Percentiles rank a stretch among this genome's conserved stretches.
These are phyloP conservation scores for Penicillium sp. DNA, from an alignment of 2,329 filamentous ascomycete genomes.

Conservation along the genomic window DNA sequence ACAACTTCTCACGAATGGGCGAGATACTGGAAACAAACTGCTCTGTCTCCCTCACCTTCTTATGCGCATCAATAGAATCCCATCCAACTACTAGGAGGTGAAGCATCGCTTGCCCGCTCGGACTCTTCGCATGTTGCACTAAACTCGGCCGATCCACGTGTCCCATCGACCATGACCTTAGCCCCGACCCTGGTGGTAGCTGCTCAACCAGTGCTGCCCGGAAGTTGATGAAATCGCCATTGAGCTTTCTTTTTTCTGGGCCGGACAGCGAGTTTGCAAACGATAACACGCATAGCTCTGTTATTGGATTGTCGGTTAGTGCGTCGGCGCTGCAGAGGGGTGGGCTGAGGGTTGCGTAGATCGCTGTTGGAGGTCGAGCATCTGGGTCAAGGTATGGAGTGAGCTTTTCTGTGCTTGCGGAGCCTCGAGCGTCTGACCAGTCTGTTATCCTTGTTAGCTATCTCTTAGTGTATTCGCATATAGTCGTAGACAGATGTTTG, in stretches of 20 bases:
- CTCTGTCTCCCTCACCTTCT: conserved; percentile 46
- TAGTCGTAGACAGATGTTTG: not conserved
- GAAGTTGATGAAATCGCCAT: conserved; percentile 40
- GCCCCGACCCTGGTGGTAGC: conserved; percentile 28
- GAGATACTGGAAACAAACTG: conserved; percentile 45
- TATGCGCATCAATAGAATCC: conserved; percentile 52
- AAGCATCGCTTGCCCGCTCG: conserved; percentile 42
- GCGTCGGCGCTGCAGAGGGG: conserved; percentile 27
- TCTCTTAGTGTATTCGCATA: not conserved
- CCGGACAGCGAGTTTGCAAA: conserved; percentile 39
- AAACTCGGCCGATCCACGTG: conserved; percentile 37
- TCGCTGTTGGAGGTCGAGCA: conserved; percentile 18
- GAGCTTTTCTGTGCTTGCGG: conserved; percentile 19
- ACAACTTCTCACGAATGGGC: conserved; percentile 43
- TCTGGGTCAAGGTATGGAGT: conserved; percentile 26
- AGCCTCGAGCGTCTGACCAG: conserved; percentile 34
- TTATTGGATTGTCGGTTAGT: conserved; percentile 44
- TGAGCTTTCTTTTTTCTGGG: conserved; percentile 28
- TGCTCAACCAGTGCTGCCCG: conserved; percentile 33
- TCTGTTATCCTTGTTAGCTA: conserved; percentile 18
- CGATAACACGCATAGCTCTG: conserved; percentile 50
- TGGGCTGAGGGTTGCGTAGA: conserved; percentile 36
- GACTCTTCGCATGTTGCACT: conserved; percentile 37
- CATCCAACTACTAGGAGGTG: conserved; percentile 52
- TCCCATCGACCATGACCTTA: conserved; percentile 35